Conservation (phyloP, 2,329 filamentous ascomycete species). For the Fusarium globosum region DNA sequence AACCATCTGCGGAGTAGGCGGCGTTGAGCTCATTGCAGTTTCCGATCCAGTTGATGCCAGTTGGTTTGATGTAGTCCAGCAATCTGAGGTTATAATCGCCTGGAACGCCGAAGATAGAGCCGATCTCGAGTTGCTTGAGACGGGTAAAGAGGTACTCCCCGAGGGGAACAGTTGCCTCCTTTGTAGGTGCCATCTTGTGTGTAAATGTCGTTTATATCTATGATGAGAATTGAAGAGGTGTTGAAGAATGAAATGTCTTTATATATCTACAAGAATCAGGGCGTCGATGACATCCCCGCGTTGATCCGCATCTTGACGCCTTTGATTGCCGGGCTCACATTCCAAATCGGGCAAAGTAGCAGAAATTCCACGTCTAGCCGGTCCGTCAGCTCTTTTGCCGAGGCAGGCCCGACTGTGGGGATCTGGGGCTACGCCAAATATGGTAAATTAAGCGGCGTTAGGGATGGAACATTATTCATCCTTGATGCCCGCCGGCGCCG, state of each 20-base stretch:
- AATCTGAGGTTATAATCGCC: constrained; percentile 24
- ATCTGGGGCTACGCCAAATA: rapidly evolving
- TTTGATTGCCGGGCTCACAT: not conserved
- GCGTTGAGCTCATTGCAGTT: constrained; percentile 24
- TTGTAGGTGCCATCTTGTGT: not conserved
- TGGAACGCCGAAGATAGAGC: constrained; percentile 14
- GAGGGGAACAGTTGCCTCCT: not conserved
- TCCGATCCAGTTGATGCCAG: constrained; percentile 12
- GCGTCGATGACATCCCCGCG: constrained; percentile 4
- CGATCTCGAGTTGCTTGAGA: constrained; percentile 13
- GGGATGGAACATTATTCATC: not conserved
- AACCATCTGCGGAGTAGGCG: constrained; percentile 7
- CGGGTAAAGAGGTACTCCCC: constrained; percentile 13
- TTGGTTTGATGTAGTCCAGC: constrained; percentile 8
- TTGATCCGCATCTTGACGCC: not conserved
- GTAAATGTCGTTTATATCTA: not conserved
- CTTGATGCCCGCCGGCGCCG: not conserved
- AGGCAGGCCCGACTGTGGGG: not conserved
- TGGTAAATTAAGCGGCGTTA: not conserved
- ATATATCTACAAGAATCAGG: not conserved
- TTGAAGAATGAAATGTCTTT: not conserved
- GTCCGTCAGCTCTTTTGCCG: not conserved
- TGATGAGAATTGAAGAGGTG: rapidly evolving
- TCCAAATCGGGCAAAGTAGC: not conserved
- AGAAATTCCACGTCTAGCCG: not conserved